Evolutionary conservation across 192 early-diverging fungal species (phyloP).

Genomic region (Backusella circina): DNA sequence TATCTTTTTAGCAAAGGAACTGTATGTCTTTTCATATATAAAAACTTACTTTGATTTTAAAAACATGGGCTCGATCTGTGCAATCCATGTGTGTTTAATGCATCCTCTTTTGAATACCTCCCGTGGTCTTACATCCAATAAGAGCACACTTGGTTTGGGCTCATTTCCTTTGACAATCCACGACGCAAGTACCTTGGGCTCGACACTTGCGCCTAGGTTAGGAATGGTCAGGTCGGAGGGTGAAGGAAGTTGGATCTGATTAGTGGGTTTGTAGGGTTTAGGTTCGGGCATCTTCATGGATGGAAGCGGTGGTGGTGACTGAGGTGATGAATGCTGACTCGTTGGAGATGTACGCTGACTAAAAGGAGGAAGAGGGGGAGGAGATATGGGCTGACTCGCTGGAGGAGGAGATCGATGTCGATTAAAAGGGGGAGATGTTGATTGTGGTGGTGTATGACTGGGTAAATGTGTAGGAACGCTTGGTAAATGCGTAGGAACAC

Average conservation of each 20-base stretch:
- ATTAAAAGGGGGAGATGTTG: neutral
- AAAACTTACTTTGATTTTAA: slow-evolving; percentile 49
- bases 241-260: slow-evolving; percentile 1
- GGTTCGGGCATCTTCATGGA: slow-evolving; percentile 8
- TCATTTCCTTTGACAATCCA: slow-evolving; percentile 33
- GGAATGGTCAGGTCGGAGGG: slow-evolving; percentile 26
- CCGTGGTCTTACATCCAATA: slow-evolving; percentile 77
- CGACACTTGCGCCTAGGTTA: slow-evolving; percentile 24
- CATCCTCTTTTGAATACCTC: slow-evolving; percentile 66
- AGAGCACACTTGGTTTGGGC: slow-evolving; percentile 44
- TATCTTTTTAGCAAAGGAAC: too few species aligned
- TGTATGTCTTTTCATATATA: too few species aligned
- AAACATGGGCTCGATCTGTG: slow-evolving; percentile 74
- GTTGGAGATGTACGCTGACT: too few species aligned
- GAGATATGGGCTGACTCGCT: neutral
- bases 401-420: too few species aligned
- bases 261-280: neutral
- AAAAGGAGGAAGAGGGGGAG: neutral
- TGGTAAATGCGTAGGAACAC: slow-evolving; percentile 14
- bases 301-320: neutral
- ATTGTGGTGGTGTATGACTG: neutral
- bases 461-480: neutral
- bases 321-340: neutral
- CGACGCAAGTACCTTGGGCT: slow-evolving; percentile 34
- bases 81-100: slow-evolving; percentile 60